Conservation (phyloP, 495 filamentous ascomycete species). For the Physcia stellaris region DNA sequence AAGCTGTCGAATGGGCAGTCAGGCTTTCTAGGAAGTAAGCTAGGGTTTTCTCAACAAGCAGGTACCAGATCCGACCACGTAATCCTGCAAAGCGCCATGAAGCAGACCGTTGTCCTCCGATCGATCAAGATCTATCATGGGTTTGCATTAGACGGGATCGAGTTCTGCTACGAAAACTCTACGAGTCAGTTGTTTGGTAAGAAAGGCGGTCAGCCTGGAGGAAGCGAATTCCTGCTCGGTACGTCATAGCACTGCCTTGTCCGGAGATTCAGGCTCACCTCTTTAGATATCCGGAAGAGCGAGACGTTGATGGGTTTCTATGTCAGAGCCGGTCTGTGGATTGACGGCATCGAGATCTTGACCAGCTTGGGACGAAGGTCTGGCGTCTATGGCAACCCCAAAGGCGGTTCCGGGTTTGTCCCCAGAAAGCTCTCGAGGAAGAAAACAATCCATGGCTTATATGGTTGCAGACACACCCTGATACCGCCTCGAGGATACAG, state of each 20-base stretch:
- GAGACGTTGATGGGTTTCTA: conserved; percentile 84
- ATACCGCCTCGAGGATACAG: conserved; percentile 83
- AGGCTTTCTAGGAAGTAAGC: conserved; percentile 61
- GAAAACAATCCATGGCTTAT: neutral
- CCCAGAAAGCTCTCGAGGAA: neutral
- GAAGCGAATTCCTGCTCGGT: conserved; percentile 68
- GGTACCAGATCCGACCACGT: conserved; percentile 61
- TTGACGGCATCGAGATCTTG: conserved; percentile 82
- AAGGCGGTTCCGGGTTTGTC: conserved; percentile 70
- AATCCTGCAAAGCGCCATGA: conserved; percentile 54
- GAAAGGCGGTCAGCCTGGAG: conserved; percentile 57
- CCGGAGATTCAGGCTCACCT: neutral
- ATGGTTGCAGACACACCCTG: conserved; percentile 55
- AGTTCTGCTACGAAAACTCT: conserved; percentile 85
- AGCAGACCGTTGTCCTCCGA: conserved; percentile 59
- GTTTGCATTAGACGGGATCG: conserved; percentile 66
- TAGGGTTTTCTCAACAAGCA: conserved; percentile 62
- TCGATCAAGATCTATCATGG: conserved; percentile 70
- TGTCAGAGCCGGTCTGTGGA: conserved; percentile 67
- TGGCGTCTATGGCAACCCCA: conserved; percentile 67
- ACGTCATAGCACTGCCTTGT: conserved; percentile 15
- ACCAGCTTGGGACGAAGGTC: conserved; percentile 81
- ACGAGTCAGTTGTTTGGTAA: conserved; percentile 85
- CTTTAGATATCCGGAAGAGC: conserved; percentile 58
- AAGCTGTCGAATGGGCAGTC: conserved; percentile 60